Evolutionary conservation across 2,329 filamentous ascomycete genomes (phyloP).

Genomic region (Hysterium pulicare): DNA sequence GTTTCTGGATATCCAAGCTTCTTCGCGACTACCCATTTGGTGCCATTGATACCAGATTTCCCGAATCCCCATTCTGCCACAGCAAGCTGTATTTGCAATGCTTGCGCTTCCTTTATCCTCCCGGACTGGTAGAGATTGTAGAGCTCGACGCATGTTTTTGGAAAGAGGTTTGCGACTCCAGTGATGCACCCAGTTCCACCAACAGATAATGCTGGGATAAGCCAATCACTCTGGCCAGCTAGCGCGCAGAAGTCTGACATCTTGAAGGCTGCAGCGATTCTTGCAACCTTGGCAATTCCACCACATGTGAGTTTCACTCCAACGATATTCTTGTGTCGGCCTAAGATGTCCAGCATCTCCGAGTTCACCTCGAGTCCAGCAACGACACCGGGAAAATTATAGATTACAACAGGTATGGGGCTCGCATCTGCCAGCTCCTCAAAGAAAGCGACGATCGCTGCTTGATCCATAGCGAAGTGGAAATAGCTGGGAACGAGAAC

Average conservation of each 20-base stretch:
- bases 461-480: conserved; percentile 38
- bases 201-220: conserved; percentile 56
- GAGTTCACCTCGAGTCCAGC: conserved; percentile 46
- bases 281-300: conserved; percentile 42
- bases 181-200: conserved; percentile 61
- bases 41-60: conserved; percentile 59
- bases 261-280: conserved; percentile 36
- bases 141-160: conserved; percentile 48
- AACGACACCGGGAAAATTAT: conserved; percentile 47
- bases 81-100: conserved; percentile 51
- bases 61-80: conserved; percentile 56
- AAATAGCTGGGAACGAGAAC: conserved; percentile 41
- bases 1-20: conserved; percentile 50
- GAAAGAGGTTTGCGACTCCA: conserved; percentile 62
- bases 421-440: conserved; percentile 36
- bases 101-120: conserved; percentile 47
- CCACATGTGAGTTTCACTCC: conserved; percentile 40
- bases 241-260: conserved; percentile 38
- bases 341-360: conserved; percentile 33
- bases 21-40: conserved; percentile 58
- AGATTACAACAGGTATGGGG: conserved; percentile 45
- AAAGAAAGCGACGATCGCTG: conserved; percentile 35
- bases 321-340: conserved; percentile 35
- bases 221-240: conserved; percentile 44
- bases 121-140: conserved; percentile 50